These are phyloP conservation scores for Vaccinium macrocarpon DNA, from an alignment of 148 eudicot species.

Conservation along the genomic window DNA sequence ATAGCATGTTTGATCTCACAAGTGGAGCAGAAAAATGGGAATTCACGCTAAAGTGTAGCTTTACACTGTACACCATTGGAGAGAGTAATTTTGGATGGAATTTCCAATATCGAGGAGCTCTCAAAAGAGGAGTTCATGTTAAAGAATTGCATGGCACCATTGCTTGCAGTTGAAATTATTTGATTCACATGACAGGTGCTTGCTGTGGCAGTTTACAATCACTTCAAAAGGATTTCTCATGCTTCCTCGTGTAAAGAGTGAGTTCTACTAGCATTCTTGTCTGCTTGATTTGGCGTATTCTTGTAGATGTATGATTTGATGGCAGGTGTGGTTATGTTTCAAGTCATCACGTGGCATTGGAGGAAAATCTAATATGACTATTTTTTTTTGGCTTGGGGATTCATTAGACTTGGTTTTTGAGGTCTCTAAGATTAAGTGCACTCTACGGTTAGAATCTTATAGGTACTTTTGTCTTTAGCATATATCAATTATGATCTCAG, in stretches of 20 bases:
- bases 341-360: neutral
- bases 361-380: neutral
- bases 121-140: neutral
- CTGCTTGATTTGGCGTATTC: constrained; percentile 12
- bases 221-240: constrained; percentile 43
- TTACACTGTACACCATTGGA: neutral
- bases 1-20: neutral
- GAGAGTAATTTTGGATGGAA: neutral
- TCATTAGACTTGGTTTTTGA: neutral
- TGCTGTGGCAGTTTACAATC: constrained; percentile 36
- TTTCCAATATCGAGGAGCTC: too few species aligned
- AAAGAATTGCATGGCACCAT: neutral
- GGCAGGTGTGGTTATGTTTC: neutral
- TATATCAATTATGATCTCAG: neutral
- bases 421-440: neutral
- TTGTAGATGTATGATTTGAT: neutral
- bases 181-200: constrained; percentile 24
- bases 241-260: constrained; percentile 38
- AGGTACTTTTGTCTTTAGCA: neutral
- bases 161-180: constrained; percentile 13
- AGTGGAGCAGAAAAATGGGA: neutral
- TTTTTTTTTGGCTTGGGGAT: neutral
- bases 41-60: neutral
- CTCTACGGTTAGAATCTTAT: neutral
- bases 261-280: constrained; percentile 20